Evolutionary conservation across 2,329 filamentous ascomycete species (phyloP), one percentile per base, ranked within the genome.

Genomic region (Leptographium galeiforme): DNA sequence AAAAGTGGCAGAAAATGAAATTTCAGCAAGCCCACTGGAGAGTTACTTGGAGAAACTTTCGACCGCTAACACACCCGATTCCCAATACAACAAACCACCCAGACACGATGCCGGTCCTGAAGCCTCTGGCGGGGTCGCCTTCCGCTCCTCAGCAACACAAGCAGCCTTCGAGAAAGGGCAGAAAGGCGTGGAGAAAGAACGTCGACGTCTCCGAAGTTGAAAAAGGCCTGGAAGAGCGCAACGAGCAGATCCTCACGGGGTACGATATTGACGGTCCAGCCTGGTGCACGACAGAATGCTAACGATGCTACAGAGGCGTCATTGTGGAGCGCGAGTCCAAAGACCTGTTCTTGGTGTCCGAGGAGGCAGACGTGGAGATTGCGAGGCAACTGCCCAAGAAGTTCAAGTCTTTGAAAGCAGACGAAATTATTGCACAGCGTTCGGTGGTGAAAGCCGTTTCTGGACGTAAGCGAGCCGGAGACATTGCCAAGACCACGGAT

Each of bases 171-270:
- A 79, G 93, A 66, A 98, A 98, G 68, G 93, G 94, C 62, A 97
- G 97, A 72, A 97, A 95, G 73, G 91, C 93, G 36, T 98, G 93
- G 93, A 81, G 93, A 65, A 98, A 97, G 69, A 95, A 98, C 71
- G 89, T 98, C 68, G 89, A 98, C 70, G 80, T 97, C 57, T 85
- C 87, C 33, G 84, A 95, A 57, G 80, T 98, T 32, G 79, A 91
- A 62, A 72, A 85, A 52, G 93, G 93, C 56, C 79, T 98, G 38
- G 84, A 89, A 58, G 78, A 86, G 63, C 73, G 94, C 60, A 89
- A 93, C 63, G 85, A 94, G 55, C 87, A 97, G 72, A 85, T 96
- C 57, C 93, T 95, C 60, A 79, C 84, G 74, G 93, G 93, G 89
- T 91, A 25, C 25, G 25, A 25, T 2, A 25, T 3, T 2, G 25